Percentiles rank a stretch among this genome's conserved stretches.
phyloP scores from a whole-genome alignment of 2,329 filamentous ascomycete species.

The Coniochaeta sp. region DNA sequence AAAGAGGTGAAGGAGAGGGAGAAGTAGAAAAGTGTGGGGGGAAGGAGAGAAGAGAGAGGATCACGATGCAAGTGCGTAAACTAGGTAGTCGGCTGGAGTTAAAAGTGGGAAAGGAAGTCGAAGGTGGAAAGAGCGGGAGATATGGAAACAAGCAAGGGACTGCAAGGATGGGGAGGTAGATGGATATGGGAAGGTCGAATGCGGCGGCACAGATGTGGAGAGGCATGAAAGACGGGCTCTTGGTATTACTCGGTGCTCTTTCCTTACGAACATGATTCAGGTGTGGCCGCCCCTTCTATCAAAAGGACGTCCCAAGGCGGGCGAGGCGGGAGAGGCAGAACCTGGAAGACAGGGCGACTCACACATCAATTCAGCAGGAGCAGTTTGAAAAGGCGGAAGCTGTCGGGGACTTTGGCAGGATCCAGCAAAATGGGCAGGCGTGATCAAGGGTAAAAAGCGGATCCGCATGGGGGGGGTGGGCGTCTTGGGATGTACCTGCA shows the following conservation, averaged over 20 bases:
- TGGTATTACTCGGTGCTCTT: neutral
- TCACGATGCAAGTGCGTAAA: neutral
- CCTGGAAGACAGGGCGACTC: constrained; percentile 10
- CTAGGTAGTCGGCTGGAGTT: neutral
- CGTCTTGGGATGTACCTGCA: neutral
- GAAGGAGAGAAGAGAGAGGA: too few relatives aligned
- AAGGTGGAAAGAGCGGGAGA: neutral
- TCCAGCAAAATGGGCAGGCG: constrained; percentile 9
- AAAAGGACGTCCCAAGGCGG: neutral
- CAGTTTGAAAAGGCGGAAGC: constrained; percentile 13
- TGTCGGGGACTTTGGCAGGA: constrained; percentile 15
- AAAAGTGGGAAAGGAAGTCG: neutral
- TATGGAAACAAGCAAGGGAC: neutral
- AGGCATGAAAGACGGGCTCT: neutral
- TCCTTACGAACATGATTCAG: neutral
- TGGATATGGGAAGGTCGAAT: neutral
- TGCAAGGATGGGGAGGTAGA: neutral
- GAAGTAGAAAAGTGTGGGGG: neutral
- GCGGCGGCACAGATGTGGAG: neutral
- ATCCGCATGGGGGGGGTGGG: neutral
- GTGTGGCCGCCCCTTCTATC: too few relatives aligned
- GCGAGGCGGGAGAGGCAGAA: neutral
- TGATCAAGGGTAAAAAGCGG: neutral
- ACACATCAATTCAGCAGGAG: constrained; percentile 13
- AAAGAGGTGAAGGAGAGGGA: neutral